Evolutionary conservation across 2,329 filamentous ascomycete genomes (phyloP).

Genomic region (Talaromyces sp.): DNA sequence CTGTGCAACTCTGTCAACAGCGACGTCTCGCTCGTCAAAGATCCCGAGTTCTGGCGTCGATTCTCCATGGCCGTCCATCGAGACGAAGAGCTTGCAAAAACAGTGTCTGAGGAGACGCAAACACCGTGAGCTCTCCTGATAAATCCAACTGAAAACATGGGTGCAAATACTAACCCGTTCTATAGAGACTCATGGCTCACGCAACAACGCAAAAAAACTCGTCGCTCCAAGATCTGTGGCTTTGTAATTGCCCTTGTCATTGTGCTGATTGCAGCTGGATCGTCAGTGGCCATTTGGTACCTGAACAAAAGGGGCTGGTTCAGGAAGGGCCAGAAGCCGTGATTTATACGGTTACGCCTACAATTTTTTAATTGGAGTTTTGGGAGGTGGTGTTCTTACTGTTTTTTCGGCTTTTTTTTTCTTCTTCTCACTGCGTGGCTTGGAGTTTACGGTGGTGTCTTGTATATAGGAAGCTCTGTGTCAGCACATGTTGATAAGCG

Average conservation of each 20-base stretch:
- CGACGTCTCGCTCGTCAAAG: conserved; percentile 32
- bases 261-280: conserved; percentile 34
- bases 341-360: neutral
- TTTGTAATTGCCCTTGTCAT: conserved; percentile 26
- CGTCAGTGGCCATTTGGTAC: conserved; percentile 43
- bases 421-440: neutral
- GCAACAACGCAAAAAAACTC: conserved; percentile 44
- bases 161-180: neutral
- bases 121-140: conserved; percentile 5
- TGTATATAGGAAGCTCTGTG: conserved; percentile 3
- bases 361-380: neutral
- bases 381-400: neutral
- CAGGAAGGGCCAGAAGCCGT: conserved; percentile 3
- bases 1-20: conserved; percentile 9
- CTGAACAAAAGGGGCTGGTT: conserved; percentile 30
- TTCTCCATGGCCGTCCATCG: conserved; percentile 54
- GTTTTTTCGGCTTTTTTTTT: neutral
- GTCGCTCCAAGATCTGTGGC: conserved; percentile 41
- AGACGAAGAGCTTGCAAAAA: conserved; percentile 37
- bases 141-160: neutral
- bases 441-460: neutral
- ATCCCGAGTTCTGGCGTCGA: conserved; percentile 56
- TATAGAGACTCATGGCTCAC: conserved; percentile 50
- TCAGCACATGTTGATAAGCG: conserved; percentile 5
- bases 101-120: conserved; percentile 13